These are phyloP conservation scores for Comarum palustre DNA, from an alignment of 306 rosid species.

Conservation along the genomic window DNA sequence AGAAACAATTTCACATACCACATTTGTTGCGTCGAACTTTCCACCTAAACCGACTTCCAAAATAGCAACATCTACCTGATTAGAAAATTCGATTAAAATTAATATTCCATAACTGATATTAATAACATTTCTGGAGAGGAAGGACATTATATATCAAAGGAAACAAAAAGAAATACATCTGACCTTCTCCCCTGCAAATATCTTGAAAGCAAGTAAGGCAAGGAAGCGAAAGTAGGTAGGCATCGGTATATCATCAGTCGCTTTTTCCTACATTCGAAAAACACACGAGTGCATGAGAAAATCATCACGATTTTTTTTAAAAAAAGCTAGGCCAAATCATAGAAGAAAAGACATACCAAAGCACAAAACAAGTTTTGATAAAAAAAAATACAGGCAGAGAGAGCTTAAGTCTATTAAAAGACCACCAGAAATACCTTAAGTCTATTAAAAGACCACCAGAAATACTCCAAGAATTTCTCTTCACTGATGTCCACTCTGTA, in stretches of 20 bases:
- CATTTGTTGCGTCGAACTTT: slow-evolving; percentile 83
- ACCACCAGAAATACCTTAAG: slow-evolving; percentile 90
- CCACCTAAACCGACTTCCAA: slow-evolving; percentile 96
- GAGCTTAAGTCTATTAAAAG: slow-evolving; percentile 49
- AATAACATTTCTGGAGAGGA: background rate
- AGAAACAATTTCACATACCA: slow-evolving; percentile 43
- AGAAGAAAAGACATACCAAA: background rate
- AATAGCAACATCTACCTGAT: slow-evolving; percentile 79
- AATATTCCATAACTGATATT: background rate
- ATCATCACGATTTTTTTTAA: background rate
- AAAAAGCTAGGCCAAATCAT: background rate
- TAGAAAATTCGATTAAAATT: slow-evolving; percentile 14
- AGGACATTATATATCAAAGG: background rate
- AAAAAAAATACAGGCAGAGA: background rate
- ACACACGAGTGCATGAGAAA: background rate
- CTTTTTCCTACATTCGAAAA: slow-evolving; percentile 47
- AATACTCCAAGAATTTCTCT: slow-evolving; percentile 76
- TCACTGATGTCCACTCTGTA: slow-evolving; percentile 64
- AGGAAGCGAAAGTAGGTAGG: slow-evolving; percentile 87
- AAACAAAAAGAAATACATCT: slow-evolving; percentile 23
- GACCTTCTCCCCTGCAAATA: slow-evolving; percentile 86
- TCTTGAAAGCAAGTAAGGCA: slow-evolving; percentile 88
- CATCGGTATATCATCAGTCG: slow-evolving; percentile 67
- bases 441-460: slow-evolving; percentile 92
- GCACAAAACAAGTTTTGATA: background rate